A percentile compares a stretch with the other conserved stretches of the same genome.
phyloP scores from a whole-genome alignment of 2,329 filamentous ascomycete genomes.

The Cytospora mali region DNA sequence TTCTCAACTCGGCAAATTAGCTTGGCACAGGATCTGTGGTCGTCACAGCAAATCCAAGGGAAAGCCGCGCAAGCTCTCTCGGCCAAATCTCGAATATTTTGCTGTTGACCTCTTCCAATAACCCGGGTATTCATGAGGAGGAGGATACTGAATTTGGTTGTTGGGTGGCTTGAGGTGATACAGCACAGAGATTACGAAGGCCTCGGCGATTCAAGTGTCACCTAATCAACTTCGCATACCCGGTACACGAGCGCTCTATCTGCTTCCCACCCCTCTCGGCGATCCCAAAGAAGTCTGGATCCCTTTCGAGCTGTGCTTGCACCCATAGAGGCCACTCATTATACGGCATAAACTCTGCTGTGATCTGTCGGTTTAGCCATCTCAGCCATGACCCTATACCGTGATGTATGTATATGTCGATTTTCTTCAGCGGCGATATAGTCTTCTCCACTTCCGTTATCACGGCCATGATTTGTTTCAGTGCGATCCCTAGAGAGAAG shows the following conservation, averaged over 20 bases:
- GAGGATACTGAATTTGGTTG: no score
- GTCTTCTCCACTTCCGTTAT: constrained; percentile 47
- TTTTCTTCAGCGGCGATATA: constrained; percentile 34
- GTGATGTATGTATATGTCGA: constrained; percentile 38
- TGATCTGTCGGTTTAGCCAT: constrained; percentile 52
- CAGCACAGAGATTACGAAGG: background rate
- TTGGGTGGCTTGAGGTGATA: no score
- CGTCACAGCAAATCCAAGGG: no score
- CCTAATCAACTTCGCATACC: constrained; percentile 1
- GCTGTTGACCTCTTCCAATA: no score
- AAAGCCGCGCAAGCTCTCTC: no score
- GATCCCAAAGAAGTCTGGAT: constrained; percentile 51
- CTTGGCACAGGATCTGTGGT: no score
- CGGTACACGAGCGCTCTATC: constrained; percentile 7
- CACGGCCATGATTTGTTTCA: constrained; percentile 57
- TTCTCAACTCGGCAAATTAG: no score
- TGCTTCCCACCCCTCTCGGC: constrained; percentile 19
- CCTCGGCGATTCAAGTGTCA: no score
- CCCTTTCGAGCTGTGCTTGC: constrained; percentile 50
- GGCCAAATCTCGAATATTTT: no score
- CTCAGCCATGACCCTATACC: constrained; percentile 55
- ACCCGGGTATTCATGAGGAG: no score
- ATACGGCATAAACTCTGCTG: constrained; percentile 47
- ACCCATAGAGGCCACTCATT: constrained; percentile 60
- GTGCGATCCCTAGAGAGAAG: constrained; percentile 41